These are phyloP conservation scores for Patellifolia procumbens DNA, from an alignment of 179 eudicot genomes.

Conservation along the genomic window DNA sequence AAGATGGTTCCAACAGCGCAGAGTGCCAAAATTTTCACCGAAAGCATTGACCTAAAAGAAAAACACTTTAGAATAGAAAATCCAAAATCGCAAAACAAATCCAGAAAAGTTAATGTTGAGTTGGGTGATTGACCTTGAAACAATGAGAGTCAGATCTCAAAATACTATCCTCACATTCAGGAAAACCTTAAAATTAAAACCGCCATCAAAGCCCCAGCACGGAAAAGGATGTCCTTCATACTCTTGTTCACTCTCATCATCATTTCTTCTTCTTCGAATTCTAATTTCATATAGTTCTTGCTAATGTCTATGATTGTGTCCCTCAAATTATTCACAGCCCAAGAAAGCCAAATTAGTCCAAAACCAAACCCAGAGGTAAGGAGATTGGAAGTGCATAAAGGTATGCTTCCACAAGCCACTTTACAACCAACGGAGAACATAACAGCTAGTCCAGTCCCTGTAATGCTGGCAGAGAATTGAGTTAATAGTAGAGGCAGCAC, in stretches of 20 bases:
- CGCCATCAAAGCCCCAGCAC: slow-evolving; percentile 60
- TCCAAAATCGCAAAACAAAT: background rate
- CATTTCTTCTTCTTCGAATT: slow-evolving; percentile 55
- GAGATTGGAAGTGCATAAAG: slow-evolving; percentile 52
- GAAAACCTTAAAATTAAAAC: slow-evolving; percentile 60
- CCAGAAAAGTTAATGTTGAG: background rate
- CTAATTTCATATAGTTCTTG: slow-evolving; percentile 46
- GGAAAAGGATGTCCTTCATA: slow-evolving; percentile 55
- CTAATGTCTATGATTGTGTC: slow-evolving; percentile 50
- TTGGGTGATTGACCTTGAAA: background rate
- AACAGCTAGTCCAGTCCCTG: slow-evolving; percentile 86
- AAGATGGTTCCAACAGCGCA: background rate
- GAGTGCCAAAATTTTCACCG: background rate
- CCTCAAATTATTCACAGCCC: slow-evolving; percentile 62
- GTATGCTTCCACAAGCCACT: slow-evolving; percentile 50
- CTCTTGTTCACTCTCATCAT: slow-evolving; percentile 46
- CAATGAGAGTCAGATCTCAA: background rate
- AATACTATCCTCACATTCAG: slow-evolving; percentile 30
- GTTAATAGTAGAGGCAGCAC: slow-evolving; percentile 65
- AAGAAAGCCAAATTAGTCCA: slow-evolving; percentile 81
- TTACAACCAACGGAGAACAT: slow-evolving; percentile 57
- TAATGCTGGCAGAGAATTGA: slow-evolving; percentile 75
- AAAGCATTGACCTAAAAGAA: background rate
- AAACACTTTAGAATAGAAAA: background rate
- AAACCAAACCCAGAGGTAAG: slow-evolving; percentile 59